Evolutionary conservation across 2,329 filamentous ascomycete species (phyloP), one percentile per base, ranked within the genome.

Genomic region (Colletotrichum cereale): DNA sequence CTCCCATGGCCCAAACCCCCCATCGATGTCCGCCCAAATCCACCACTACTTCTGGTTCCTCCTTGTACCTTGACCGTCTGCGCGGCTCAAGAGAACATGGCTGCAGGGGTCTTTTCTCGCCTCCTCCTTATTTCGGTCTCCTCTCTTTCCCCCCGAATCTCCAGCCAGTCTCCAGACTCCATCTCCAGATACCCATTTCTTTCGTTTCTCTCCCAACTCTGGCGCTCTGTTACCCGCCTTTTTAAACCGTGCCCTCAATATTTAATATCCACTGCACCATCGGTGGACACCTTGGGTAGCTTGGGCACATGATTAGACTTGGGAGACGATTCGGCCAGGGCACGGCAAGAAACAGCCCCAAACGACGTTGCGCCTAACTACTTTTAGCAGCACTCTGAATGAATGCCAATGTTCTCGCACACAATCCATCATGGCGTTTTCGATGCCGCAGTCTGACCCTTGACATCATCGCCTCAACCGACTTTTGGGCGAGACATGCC

Each of bases 381-480:
- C 44, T 21, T 44, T 38, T 24, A 18, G 31, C 63, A 36, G 55
- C 26, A 38, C 63, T 57, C 56, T 42, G 53, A 52, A 52, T 42
- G 53, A 57, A 62, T 50, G 67, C 63, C 67, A 71, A 44, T 57
- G 38, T 24, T 67, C 47, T 62, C 55, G 57, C 56, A 53, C 42
- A 16, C 56, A 47, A 47, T 47, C 62, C 16, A 31, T 8, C 24
- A 40, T 31, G 42, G n/a, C 26, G 29, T 31, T 38, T 52, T 36
- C 34, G 18, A 26, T 62, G 60, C 47, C 47, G 8, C 58, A 38
- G 48, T 50, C 60, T 26, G 60, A 36, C 44, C 44, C 56, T 68
- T 69, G 69, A 64, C 69, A 72, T 72, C 69, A 69, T 72, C 47
- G 47, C 53, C 47, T 38, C 58, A 68, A 56, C 60, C 69, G 47